phyloP scores from a whole-genome alignment of 2,329 filamentous ascomycete species.

The Tolypocladium pustulatum region DNA sequence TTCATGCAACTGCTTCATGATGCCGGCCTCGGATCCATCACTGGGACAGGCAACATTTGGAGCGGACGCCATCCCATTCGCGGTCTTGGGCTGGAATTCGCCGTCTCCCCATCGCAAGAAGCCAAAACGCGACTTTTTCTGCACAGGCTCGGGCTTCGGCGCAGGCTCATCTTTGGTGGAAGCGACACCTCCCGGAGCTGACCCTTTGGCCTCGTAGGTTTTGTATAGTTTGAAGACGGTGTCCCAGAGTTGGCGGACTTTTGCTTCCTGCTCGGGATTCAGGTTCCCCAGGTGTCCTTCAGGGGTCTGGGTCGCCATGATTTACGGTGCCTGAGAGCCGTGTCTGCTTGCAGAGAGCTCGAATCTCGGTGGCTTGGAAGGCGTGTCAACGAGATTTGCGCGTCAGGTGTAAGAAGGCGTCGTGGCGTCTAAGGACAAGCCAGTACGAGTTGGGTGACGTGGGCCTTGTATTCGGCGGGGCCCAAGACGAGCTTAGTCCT shows the following conservation, averaged over 20 bases:
- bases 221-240: conserved; percentile 67
- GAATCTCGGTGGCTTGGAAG: not conserved
- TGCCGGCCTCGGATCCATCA: conserved; percentile 80
- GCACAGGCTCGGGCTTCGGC: conserved; percentile 44
- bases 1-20: conserved; percentile 75
- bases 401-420: not conserved
- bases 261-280: conserved; percentile 76
- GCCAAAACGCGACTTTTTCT: conserved; percentile 58
- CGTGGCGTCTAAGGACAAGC: not conserved
- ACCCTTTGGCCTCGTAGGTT: conserved; percentile 25
- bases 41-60: conserved; percentile 37
- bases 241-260: conserved; percentile 79
- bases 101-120: conserved; percentile 58
- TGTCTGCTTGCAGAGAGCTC: not conserved
- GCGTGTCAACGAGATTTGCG: not conserved
- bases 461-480: not conserved
- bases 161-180: not conserved
- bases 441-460: not conserved
- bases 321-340: not conserved
- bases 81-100: conserved; percentile 25
- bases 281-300: conserved; percentile 72
- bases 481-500: not conserved
- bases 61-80: conserved; percentile 16
- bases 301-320: not conserved
- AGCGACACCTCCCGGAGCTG: conserved; percentile 11